These are phyloP conservation scores for Asterochloris sp. DNA, from an alignment of 139 green algal genomes.

Conservation along the genomic window DNA sequence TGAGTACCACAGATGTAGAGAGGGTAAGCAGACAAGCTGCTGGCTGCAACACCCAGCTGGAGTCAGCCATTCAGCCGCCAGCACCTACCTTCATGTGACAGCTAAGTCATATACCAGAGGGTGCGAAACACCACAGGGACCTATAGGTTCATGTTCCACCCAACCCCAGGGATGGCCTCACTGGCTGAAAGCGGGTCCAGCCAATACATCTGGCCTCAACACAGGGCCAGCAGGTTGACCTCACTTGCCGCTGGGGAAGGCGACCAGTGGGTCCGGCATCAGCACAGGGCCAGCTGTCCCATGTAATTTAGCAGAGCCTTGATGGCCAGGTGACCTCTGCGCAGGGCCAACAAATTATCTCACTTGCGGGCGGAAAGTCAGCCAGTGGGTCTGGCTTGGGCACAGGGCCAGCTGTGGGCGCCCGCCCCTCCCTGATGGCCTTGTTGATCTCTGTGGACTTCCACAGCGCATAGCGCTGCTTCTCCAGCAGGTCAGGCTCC, in stretches of 20 bases:
- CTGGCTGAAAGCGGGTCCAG: not conserved
- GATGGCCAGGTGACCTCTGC: not conserved
- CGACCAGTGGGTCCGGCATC: not conserved
- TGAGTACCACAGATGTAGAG: too few relatives aligned
- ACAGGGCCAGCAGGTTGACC: not conserved
- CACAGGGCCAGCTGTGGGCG: conserved; percentile 34
- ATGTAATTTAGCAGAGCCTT: not conserved
- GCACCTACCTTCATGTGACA: too few relatives aligned
- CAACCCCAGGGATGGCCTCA: not conserved
- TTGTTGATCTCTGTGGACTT: conserved; percentile 84
- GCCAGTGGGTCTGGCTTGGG: conserved; percentile 13
- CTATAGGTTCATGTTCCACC: too few relatives aligned
- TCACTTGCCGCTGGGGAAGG: not conserved
- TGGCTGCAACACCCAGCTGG: too few relatives aligned
- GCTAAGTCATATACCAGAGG: too few relatives aligned
- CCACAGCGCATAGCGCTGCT: conserved; percentile 83
- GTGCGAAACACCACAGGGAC: too few relatives aligned
- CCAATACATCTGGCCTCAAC: too few relatives aligned
- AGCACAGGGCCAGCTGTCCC: not conserved
- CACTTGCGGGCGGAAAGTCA: not conserved
- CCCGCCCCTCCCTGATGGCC: conserved; percentile 72
- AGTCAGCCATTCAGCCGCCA: too few relatives aligned
- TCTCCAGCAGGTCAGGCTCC: conserved; percentile 63
- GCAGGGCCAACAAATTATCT: not conserved
- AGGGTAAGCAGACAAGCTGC: too few relatives aligned